phyloP scores from a whole-genome alignment of 2,329 filamentous ascomycete species.

The Hymenoscyphus salicellus region DNA sequence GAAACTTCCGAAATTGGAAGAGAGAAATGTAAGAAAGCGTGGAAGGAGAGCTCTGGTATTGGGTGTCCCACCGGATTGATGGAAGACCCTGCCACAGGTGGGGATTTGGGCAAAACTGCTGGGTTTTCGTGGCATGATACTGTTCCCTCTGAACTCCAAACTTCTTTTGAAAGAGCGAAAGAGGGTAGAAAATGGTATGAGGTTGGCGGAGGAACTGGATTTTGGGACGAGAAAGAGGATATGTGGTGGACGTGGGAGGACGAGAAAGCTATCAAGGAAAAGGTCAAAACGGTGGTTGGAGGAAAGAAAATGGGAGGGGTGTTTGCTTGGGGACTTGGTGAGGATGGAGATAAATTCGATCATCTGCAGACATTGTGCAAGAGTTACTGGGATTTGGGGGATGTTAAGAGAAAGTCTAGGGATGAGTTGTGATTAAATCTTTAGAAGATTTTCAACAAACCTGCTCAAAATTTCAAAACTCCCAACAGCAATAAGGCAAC shows the following conservation, averaged over 20 bases:
- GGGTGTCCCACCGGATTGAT: slow-evolving; percentile 55
- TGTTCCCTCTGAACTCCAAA: slow-evolving; percentile 50
- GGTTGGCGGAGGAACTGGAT: slow-evolving; percentile 62
- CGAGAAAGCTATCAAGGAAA: slow-evolving; percentile 54
- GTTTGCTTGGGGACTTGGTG: slow-evolving; percentile 73
- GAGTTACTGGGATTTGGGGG: slow-evolving; percentile 3
- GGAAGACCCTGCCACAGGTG: slow-evolving; percentile 57
- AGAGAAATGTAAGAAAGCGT: slow-evolving; percentile 23
- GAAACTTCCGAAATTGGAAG: slow-evolving; percentile 34
- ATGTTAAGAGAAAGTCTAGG: background rate
- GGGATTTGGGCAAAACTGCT: slow-evolving; percentile 55
- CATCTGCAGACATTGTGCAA: slow-evolving; percentile 44
- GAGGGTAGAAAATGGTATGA: slow-evolving; percentile 55
- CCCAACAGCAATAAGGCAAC: background rate
- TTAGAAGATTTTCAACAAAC: background rate
- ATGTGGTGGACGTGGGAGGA: slow-evolving; percentile 77
- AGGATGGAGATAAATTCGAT: slow-evolving; percentile 52
- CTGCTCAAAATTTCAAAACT: background rate
- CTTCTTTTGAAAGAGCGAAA: slow-evolving; percentile 57
- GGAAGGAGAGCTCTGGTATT: slow-evolving; percentile 29
- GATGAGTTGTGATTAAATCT: slow-evolving; percentile 10
- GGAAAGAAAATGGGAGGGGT: slow-evolving; percentile 61
- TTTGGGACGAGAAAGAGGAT: slow-evolving; percentile 56
- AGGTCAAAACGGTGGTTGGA: slow-evolving; percentile 59
- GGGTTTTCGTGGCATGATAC: slow-evolving; percentile 60